Evolutionary conservation across 371 early-diverging fungal genomes (phyloP).

Genomic region (Rhizopus delemar): DNA sequence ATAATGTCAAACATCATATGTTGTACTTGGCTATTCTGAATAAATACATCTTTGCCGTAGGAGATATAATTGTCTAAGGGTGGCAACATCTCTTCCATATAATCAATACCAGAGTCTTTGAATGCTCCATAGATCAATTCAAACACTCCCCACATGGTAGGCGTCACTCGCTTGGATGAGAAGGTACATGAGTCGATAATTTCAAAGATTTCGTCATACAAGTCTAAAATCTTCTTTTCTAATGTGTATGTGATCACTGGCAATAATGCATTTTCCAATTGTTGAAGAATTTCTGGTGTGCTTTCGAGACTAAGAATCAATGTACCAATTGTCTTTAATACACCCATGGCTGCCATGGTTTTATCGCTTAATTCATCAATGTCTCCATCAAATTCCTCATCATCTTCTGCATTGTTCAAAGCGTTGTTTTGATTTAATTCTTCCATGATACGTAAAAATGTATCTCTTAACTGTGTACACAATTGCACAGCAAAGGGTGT

Average conservation of each 20-base stretch:
- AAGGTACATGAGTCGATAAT: slow-evolving; percentile 85
- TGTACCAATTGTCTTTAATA: slow-evolving; percentile 89
- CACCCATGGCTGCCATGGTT: slow-evolving; percentile 87
- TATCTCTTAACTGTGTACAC: slow-evolving; percentile 77
- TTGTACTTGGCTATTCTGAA: slow-evolving; percentile 60
- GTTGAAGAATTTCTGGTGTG: slow-evolving; percentile 61
- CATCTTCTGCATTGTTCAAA: slow-evolving; percentile 28
- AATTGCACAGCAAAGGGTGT: slow-evolving; percentile 90
- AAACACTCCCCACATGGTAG: slow-evolving; percentile 84
- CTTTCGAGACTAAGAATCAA: slow-evolving; percentile 73
- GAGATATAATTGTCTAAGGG: slow-evolving; percentile 85
- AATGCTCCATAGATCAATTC: slow-evolving; percentile 72
- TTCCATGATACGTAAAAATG: slow-evolving; percentile 81
- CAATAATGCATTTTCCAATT: slow-evolving; percentile 71
- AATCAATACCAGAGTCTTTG: slow-evolving; percentile 74
- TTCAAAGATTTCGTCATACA: slow-evolving; percentile 87
- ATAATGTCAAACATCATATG: slow-evolving; percentile 69
- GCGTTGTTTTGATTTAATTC: slow-evolving; percentile 54
- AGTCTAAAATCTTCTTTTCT: slow-evolving; percentile 69
- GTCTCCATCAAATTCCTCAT: slow-evolving; percentile 37
- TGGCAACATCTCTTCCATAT: slow-evolving; percentile 80
- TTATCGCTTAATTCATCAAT: slow-evolving; percentile 75
- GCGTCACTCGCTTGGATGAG: slow-evolving; percentile 76
- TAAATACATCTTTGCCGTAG: slow-evolving; percentile 76
- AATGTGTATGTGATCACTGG: slow-evolving; percentile 76